These are phyloP conservation scores for Magnusiomyces starmeri DNA, from an alignment of 1,139 yeast species.

Conservation along the genomic window DNA sequence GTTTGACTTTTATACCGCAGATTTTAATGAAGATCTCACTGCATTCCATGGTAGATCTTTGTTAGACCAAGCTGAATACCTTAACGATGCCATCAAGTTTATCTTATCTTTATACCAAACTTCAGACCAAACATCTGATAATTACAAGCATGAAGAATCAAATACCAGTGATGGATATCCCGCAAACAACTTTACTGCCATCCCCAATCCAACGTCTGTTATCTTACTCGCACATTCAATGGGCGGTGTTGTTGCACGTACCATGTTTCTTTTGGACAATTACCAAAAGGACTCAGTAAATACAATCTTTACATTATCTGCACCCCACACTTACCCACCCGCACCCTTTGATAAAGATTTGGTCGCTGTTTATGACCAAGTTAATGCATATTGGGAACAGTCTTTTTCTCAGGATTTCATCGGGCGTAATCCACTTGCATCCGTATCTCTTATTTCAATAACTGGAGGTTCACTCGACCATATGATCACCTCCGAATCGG, in stretches of 20 bases:
- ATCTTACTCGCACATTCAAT: slow-evolving; percentile 71
- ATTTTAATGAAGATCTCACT: slow-evolving; percentile 91
- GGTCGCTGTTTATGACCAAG: slow-evolving; percentile 54
- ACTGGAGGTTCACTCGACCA: slow-evolving; percentile 72
- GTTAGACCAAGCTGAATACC: slow-evolving; percentile 88
- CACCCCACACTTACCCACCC: slow-evolving; percentile 83
- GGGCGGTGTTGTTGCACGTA: slow-evolving; percentile 84
- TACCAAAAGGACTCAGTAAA: slow-evolving; percentile 59
- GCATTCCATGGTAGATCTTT: slow-evolving; percentile 94
- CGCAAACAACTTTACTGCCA: neutral
- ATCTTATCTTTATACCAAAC: slow-evolving; percentile 58
- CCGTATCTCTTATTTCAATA: slow-evolving; percentile 43
- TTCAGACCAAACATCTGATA: neutral
- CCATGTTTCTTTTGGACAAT: slow-evolving; percentile 66
- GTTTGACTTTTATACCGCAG: slow-evolving; percentile 80
- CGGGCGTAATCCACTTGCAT: slow-evolving; percentile 30
- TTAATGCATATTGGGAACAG: slow-evolving; percentile 65
- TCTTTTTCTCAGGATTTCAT: slow-evolving; percentile 37
- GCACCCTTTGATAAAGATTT: slow-evolving; percentile 80
- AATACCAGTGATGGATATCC: too few species aligned
- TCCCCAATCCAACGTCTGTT: slow-evolving; percentile 48
- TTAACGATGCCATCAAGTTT: slow-evolving; percentile 78
- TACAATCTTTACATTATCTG: slow-evolving; percentile 66
- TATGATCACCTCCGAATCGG: slow-evolving; percentile 75
- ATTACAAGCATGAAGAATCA: neutral